Percentiles rank a stretch among this genome's conserved stretches.
Conservation (phyloP, 108 stramenopile genomes). For the Cyclotella sp. region DNA sequence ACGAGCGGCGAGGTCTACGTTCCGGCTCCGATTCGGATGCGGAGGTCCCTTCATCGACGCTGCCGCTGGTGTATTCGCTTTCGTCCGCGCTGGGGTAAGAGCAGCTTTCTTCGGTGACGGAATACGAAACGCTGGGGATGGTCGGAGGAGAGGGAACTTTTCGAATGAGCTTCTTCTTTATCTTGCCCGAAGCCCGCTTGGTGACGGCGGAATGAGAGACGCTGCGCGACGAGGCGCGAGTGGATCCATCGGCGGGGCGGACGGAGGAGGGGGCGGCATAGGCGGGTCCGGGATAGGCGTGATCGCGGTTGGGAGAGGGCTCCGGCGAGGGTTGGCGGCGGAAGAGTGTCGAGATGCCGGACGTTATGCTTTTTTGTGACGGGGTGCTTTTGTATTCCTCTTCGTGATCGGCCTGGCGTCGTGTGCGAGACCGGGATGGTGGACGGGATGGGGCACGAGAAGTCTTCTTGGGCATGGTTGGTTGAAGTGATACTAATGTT, state of each 20-base stretch:
- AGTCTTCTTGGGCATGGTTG: no score
- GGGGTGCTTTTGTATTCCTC: no score
- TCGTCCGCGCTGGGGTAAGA: background rate
- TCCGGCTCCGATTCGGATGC: background rate
- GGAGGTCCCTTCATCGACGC: background rate
- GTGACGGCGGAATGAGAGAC: background rate
- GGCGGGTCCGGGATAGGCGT: background rate
- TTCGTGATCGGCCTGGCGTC: no score
- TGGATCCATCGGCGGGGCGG: slow-evolving; percentile 8
- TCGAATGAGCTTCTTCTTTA: background rate
- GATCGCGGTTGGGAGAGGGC: background rate
- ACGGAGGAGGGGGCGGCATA: slow-evolving; percentile 4
- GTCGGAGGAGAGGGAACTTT: background rate
- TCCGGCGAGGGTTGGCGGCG: slow-evolving; percentile 38
- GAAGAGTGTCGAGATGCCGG: slow-evolving; percentile 41
- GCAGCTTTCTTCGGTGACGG: background rate
- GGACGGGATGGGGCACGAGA: no score
- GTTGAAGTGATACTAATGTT: no score
- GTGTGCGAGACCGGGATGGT: no score
- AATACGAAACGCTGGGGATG: slow-evolving; percentile 9
- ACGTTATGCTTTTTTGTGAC: slow-evolving; percentile 13
- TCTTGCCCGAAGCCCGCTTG: background rate
- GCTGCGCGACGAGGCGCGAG: background rate
- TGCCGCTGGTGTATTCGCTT: background rate
- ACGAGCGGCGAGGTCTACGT: background rate